phyloP scores from a whole-genome alignment of 352 stramenopile species.

The Phytopythium cucurbitacearum region DNA sequence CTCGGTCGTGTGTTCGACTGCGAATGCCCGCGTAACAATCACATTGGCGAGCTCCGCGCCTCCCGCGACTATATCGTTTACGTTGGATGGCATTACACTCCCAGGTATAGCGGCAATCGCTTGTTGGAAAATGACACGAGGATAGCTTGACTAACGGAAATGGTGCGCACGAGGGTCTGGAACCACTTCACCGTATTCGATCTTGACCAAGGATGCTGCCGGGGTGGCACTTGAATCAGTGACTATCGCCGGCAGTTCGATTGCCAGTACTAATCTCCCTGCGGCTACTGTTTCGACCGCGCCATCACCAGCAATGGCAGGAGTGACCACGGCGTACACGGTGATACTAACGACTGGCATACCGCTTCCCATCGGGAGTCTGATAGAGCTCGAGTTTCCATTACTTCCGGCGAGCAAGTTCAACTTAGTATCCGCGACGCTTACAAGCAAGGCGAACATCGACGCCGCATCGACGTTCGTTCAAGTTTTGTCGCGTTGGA shows the following conservation, averaged over 20 bases:
- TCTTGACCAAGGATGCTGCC: conserved; percentile 25
- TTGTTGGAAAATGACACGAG: not conserved
- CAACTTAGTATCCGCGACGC: conserved; percentile 16
- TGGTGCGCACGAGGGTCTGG: conserved; percentile 24
- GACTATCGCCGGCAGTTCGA: conserved; percentile 21
- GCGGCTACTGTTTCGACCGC: conserved; percentile 21
- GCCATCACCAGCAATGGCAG: conserved; percentile 21
- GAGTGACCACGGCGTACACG: conserved; percentile 22
- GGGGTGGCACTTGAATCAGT: conserved; percentile 31
- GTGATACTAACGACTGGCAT: conserved; percentile 40
- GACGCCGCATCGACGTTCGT: conserved; percentile 23
- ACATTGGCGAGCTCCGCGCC: conserved; percentile 19
- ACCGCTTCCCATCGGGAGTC: conserved; percentile 28
- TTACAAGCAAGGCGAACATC: conserved; percentile 18
- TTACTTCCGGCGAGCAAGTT: conserved; percentile 30
- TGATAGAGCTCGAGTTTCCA: conserved; percentile 47
- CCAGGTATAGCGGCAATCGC: conserved; percentile 23
- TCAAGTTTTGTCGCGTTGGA: conserved; percentile 20
- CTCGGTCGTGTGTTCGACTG: conserved; percentile 17
- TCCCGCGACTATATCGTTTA: conserved; percentile 34
- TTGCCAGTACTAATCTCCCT: conserved; percentile 20
- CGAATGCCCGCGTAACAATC: conserved; percentile 25
- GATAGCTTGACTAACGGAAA: not conserved
- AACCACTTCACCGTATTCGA: conserved; percentile 30
- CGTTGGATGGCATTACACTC: conserved; percentile 48